Evolutionary conservation across 2,329 filamentous ascomycete species (phyloP).

Genomic region (Penicillium sp.): DNA sequence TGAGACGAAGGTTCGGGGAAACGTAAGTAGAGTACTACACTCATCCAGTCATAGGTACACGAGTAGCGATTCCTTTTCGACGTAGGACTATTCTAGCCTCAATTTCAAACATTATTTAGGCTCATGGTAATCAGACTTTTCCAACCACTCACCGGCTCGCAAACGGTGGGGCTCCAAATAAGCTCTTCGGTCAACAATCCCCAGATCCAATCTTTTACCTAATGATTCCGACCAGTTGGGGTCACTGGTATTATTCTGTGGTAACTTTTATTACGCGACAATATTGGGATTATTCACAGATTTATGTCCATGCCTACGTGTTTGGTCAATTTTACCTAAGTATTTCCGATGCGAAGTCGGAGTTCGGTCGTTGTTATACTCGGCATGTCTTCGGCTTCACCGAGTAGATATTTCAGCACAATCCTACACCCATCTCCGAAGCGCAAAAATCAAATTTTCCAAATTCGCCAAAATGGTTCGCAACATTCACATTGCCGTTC

Average conservation of each 20-base stretch:
- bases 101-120: background rate
- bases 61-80: background rate
- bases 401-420: background rate
- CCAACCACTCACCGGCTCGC: background rate
- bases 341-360: constrained; percentile 14
- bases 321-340: constrained; percentile 24
- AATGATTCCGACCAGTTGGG: constrained; percentile 29
- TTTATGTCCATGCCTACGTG: background rate
- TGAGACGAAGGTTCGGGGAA: background rate
- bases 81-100: background rate
- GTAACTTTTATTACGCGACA: constrained; percentile 17
- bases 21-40: background rate
- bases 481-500: constrained; percentile 35
- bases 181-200: constrained; percentile 25
- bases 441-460: background rate
- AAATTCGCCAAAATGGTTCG: constrained; percentile 26
- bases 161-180: constrained; percentile 29
- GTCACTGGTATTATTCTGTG: constrained; percentile 25
- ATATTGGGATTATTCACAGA: constrained; percentile 20
- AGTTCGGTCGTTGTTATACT: background rate
- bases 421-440: background rate
- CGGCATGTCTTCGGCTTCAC: background rate
- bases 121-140: background rate
- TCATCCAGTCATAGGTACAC: too few relatives aligned
- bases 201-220: constrained; percentile 30